Evolutionary conservation across 2,329 filamentous ascomycete genomes (phyloP).

Genomic region (Neofusicoccum parvum): DNA sequence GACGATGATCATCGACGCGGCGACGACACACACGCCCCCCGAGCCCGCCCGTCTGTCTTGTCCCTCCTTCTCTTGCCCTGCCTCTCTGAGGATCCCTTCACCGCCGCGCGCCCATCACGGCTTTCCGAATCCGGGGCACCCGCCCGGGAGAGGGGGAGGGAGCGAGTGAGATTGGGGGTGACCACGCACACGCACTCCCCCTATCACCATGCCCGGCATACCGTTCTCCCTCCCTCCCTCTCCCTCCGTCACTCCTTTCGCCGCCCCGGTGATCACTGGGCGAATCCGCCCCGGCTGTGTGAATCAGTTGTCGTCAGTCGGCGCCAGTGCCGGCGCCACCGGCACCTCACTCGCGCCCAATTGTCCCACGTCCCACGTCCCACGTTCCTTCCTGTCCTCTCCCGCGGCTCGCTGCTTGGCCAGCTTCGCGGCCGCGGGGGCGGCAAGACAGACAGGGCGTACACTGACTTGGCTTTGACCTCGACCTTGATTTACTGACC

Average conservation of each 20-base stretch:
- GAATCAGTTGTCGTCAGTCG: conserved; percentile 17
- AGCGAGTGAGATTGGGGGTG: background rate
- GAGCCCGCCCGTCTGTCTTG: background rate
- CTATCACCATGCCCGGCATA: background rate
- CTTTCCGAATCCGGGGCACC: background rate
- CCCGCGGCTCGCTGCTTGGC: background rate
- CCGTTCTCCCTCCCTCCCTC: background rate
- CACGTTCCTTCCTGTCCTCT: background rate
- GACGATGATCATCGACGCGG: background rate
- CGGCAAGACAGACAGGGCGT: no score
- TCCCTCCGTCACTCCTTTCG: background rate
- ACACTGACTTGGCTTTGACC: no score
- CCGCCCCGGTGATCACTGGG: conserved; percentile 7
- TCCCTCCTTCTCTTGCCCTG: background rate
- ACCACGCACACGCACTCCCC: background rate
- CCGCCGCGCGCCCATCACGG: background rate
- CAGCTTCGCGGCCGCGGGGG: no score
- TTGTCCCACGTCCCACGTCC: no score
- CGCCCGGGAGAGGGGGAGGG: background rate
- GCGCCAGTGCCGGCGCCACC: background rate
- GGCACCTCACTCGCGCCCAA: background rate
- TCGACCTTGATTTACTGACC: no score
- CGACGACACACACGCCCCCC: background rate
- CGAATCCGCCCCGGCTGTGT: conserved; percentile 4
- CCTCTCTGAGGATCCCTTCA: background rate